phyloP scores from a whole-genome alignment of 345 rosid species.

The Populus nigra region DNA sequence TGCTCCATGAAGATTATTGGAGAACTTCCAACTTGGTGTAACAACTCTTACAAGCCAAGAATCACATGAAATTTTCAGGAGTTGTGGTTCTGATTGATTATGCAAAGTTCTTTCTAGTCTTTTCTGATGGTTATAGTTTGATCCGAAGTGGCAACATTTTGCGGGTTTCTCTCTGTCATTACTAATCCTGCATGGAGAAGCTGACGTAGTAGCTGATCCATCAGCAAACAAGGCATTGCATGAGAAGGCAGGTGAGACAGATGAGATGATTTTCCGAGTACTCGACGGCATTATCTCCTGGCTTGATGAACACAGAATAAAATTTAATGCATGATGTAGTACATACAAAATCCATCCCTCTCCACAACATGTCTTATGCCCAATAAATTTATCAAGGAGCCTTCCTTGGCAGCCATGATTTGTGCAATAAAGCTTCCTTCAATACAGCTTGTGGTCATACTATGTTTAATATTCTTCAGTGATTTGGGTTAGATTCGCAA shows the following conservation, averaged over 20 bases:
- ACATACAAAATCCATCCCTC: not conserved
- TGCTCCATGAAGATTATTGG: not conserved
- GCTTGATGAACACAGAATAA: slow-evolving; percentile 55
- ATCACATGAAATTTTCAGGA: too few species aligned
- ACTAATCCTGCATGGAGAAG: slow-evolving; percentile 81
- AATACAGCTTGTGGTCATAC: too few species aligned
- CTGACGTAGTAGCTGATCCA: slow-evolving; percentile 79
- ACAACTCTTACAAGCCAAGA: too few species aligned
- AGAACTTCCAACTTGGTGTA: not conserved
- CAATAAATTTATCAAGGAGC: too few species aligned
- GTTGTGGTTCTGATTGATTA: too few species aligned
- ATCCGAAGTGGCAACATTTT: not conserved
- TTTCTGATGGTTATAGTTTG: too few species aligned
- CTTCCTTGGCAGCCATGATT: too few species aligned
- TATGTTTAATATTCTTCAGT: too few species aligned
- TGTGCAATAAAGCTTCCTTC: too few species aligned
- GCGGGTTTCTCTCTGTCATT: slow-evolving; percentile 72
- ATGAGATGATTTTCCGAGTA: slow-evolving; percentile 67
- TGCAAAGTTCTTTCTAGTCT: too few species aligned
- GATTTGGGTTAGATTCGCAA: too few species aligned
- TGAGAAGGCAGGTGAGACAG: slow-evolving; percentile 86
- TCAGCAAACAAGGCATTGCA: slow-evolving; percentile 75
- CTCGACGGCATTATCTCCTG: slow-evolving; percentile 68
- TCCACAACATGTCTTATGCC: not conserved
- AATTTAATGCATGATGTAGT: not conserved